A percentile compares a stretch with the other conserved stretches of the same genome.
phyloP scores from a whole-genome alignment of 169 alveolate species.

The Eimeria praecox region DNA sequence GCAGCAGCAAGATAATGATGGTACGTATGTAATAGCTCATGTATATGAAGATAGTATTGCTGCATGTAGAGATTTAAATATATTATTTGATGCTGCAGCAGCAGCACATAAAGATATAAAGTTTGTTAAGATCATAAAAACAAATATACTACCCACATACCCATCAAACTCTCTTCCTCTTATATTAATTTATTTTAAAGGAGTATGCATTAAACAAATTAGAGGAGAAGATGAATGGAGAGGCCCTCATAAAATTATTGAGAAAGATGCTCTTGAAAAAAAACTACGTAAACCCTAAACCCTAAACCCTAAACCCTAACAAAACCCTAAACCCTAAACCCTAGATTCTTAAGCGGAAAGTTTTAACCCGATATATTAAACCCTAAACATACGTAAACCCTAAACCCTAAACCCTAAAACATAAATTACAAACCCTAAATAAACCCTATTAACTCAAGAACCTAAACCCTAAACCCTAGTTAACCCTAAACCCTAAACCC shows the following conservation, averaged over 20 bases:
- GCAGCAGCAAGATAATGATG: slow-evolving; percentile 35
- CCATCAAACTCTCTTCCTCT: slow-evolving; percentile 86
- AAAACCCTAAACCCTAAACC: slow-evolving; percentile 16
- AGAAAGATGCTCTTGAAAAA: background rate
- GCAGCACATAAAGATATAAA: slow-evolving; percentile 84
- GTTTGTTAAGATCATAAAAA: slow-evolving; percentile 87
- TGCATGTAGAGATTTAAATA: slow-evolving; percentile 85
- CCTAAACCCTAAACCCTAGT: slow-evolving; percentile 1
- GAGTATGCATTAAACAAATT: slow-evolving; percentile 86
- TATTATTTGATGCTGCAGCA: slow-evolving; percentile 82
- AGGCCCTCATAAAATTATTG: background rate
- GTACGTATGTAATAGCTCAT: slow-evolving; percentile 88
- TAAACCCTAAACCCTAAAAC: slow-evolving; percentile 20
- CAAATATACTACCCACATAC: slow-evolving; percentile 86
- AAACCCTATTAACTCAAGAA: background rate
- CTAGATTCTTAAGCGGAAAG: too few relatives aligned
- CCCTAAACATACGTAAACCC: slow-evolving; percentile 18
- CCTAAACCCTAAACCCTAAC: slow-evolving; percentile 30
- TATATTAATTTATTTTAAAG: slow-evolving; percentile 87
- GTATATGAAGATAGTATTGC: slow-evolving; percentile 84
- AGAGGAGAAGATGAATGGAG: slow-evolving; percentile 76
- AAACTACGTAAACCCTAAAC: slow-evolving; percentile 39
- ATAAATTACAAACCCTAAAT: too few relatives aligned
- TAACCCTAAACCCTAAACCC: slow-evolving; percentile 24
- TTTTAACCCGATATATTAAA: too few relatives aligned